A percentile compares a stretch with the other conserved stretches of the same genome.
Conservation (phyloP, 192 early-diverging fungal species). For the Phlyctochytrium planicorne region DNA sequence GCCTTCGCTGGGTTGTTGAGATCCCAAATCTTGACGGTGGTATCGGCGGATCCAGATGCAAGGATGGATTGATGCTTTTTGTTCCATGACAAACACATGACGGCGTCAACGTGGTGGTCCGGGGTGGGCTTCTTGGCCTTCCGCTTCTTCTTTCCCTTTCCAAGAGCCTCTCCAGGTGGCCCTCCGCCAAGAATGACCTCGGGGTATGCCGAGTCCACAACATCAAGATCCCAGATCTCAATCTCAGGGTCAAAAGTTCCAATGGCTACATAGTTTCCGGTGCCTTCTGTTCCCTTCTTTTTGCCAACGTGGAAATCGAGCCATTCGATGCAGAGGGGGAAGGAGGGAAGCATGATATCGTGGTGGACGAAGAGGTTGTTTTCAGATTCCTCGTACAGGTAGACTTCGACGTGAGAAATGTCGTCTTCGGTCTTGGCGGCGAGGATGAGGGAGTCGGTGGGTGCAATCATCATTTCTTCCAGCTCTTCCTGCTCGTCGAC, state of each 20-base stretch:
- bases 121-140: constrained; percentile 34
- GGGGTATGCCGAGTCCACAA: constrained; percentile 87
- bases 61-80: constrained; percentile 70
- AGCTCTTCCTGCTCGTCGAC: constrained; percentile 74
- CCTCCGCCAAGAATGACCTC: constrained; percentile 79
- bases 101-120: constrained; percentile 91
- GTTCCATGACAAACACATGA: constrained; percentile 97
- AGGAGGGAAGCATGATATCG: constrained; percentile 95
- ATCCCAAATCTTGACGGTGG: constrained; percentile 98
- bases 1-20: constrained; percentile 61
- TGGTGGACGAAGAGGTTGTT: constrained; percentile 96
- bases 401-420: constrained; percentile 92
- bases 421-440: constrained; percentile 97
- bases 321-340: constrained; percentile 96
- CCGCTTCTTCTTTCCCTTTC: constrained; percentile 22
- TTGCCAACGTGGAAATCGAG: constrained; percentile 82
- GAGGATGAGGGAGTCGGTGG: constrained; percentile 83
- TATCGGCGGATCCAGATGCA: constrained; percentile 93
- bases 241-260: constrained; percentile 98
- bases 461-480: constrained; percentile 75
- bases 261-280: constrained; percentile 88
- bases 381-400: constrained; percentile 80
- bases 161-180: constrained; percentile 32
- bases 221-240: constrained; percentile 98
- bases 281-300: constrained; percentile 47